A percentile compares a stretch with the other conserved stretches of the same genome.
Evolutionary conservation across 192 early-diverging fungal genomes (phyloP).

Genomic region (Diversispora eburnea): DNA sequence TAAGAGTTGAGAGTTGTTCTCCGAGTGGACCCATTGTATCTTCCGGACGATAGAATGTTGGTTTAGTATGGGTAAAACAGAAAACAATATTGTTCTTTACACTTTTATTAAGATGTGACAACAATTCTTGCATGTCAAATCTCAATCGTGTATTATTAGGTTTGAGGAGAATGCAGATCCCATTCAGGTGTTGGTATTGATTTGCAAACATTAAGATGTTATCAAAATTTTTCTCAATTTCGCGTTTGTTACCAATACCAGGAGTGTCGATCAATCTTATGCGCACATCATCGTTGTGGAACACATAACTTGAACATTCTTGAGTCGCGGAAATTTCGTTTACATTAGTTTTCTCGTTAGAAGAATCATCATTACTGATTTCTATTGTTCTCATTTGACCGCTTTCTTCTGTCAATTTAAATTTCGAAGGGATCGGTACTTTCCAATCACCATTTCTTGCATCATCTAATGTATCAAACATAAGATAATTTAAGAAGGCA

Average conservation of each 20-base stretch:
- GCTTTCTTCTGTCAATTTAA: conserved; percentile 14
- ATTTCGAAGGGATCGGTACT: conserved; percentile 28
- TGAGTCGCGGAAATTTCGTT: conserved; percentile 13
- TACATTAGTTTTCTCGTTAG: neutral
- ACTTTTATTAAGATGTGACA: conserved; percentile 31
- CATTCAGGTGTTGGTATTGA: conserved; percentile 24
- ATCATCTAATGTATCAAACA: conserved; percentile 28
- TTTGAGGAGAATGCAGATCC: conserved; percentile 31
- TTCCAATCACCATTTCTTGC: conserved; percentile 19
- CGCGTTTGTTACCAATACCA: conserved; percentile 33
- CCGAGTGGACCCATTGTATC: conserved; percentile 23
- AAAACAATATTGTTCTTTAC: conserved; percentile 35
- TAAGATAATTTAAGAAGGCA: conserved; percentile 35
- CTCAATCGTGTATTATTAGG: conserved; percentile 28
- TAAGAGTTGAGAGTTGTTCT: conserved; percentile 23
- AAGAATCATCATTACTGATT: conserved; percentile 18
- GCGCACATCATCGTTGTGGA: conserved; percentile 18
- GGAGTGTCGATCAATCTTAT: conserved; percentile 36
- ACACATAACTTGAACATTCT: conserved; percentile 28
- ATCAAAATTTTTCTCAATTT: conserved; percentile 31
- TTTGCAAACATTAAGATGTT: conserved; percentile 23
- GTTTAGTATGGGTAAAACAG: conserved; percentile 31
- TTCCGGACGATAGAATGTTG: conserved; percentile 32
- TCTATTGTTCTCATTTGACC: conserved; percentile 20
- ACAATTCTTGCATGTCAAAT: conserved; percentile 32